Evolutionary conservation across 441 rosid species (phyloP).

Genomic region (Bocquillonia castaneifolia): DNA sequence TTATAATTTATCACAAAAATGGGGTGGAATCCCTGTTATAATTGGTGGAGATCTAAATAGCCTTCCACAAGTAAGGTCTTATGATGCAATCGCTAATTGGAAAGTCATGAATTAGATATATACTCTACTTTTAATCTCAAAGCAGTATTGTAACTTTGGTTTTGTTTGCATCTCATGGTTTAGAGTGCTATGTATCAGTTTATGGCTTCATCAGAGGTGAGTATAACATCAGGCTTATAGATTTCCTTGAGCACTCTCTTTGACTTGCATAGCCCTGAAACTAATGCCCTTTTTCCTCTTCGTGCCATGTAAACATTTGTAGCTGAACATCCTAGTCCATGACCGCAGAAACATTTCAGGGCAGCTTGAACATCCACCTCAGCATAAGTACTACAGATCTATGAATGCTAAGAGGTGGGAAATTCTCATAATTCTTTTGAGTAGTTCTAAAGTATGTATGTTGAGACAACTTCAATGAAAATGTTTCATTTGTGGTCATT

Average conservation of each 20-base stretch:
- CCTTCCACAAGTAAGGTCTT: conserved; percentile 61
- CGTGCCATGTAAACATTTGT: conserved; percentile 23
- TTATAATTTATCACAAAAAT: conserved; percentile 62
- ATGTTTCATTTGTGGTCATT: neutral
- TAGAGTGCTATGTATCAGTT: conserved; percentile 91
- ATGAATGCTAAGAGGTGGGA: conserved; percentile 35
- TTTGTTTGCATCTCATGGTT: conserved; percentile 26
- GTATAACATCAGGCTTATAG: conserved; percentile 14
- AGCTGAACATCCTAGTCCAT: conserved; percentile 65
- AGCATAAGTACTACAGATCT: conserved; percentile 29
- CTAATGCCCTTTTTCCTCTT: conserved; percentile 4
- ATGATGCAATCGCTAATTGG: conserved; percentile 5
- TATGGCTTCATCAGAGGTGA: conserved; percentile 77
- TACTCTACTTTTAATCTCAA: conserved; percentile 12
- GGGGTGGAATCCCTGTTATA: conserved; percentile 83
- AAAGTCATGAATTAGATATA: conserved; percentile 1
- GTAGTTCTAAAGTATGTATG: neutral
- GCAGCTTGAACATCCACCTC: conserved; percentile 39
- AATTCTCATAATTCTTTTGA: neutral
- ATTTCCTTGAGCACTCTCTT: neutral
- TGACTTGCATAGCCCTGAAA: conserved; percentile 7
- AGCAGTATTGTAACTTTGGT: conserved; percentile 18
- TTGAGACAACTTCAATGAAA: neutral
- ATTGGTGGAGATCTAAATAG: conserved; percentile 86
- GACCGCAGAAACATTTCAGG: conserved; percentile 74